Percentiles rank a stretch among this genome's conserved stretches.
phyloP scores from a whole-genome alignment of 345 rosid genomes.

The Firmiana major region DNA sequence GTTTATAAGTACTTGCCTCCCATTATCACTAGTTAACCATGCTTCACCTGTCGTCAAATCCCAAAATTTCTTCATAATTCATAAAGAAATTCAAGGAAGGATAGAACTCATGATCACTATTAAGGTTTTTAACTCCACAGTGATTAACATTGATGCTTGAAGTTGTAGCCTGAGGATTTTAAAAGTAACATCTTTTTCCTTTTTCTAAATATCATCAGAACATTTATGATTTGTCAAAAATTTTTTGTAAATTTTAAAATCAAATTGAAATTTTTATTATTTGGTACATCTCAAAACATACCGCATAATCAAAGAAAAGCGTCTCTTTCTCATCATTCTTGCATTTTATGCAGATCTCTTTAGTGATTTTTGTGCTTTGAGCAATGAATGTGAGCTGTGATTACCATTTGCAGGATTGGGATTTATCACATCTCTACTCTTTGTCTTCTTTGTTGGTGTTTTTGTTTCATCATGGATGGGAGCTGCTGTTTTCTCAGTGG shows the following conservation, averaged over 20 bases:
- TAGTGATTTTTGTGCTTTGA: background rate
- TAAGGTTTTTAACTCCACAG: background rate
- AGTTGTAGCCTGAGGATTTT: background rate
- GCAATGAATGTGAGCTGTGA: constrained; percentile 1
- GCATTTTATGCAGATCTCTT: background rate
- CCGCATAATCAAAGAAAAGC: background rate
- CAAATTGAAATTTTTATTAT: background rate
- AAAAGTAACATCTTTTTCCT: background rate
- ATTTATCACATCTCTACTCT: constrained; percentile 59
- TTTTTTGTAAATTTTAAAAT: background rate
- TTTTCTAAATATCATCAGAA: background rate
- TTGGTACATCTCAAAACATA: background rate
- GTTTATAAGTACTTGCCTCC: background rate
- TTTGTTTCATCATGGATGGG: constrained; percentile 72
- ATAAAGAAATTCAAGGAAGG: background rate
- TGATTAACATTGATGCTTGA: background rate
- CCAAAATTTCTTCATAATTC: background rate
- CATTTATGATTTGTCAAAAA: background rate
- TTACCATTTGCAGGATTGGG: constrained; percentile 53
- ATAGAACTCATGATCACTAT: background rate
- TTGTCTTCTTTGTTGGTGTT: constrained; percentile 59
- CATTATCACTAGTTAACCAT: background rate
- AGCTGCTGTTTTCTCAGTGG: constrained; percentile 58
- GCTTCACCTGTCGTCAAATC: background rate
- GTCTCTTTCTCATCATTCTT: background rate